Conservation (phyloP, 768 basidiomycete genomes). For the Suillus discolor region DNA sequence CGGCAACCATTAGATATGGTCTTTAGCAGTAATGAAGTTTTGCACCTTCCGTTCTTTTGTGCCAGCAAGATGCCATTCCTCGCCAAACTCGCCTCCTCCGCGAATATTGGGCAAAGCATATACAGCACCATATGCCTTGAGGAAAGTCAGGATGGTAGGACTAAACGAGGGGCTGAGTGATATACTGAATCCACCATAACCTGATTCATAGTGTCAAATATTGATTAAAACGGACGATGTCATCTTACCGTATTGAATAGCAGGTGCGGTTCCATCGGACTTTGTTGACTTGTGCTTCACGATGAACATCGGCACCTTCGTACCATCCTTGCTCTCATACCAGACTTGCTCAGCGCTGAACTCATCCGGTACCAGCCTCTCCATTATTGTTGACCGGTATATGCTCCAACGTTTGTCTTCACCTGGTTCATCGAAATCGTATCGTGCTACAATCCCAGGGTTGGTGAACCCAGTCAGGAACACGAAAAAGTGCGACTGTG, state of each 20-base stretch:
- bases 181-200: constrained; percentile 82
- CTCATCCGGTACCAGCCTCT: constrained; percentile 64
- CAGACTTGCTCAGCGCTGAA: constrained; percentile 78
- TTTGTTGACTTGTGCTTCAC: constrained; percentile 72
- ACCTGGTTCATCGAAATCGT: constrained; percentile 49
- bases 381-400: constrained; percentile 58
- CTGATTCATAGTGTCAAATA: constrained; percentile 31
- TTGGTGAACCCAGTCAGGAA: constrained; percentile 69
- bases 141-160: constrained; percentile 68
- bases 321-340: constrained; percentile 80
- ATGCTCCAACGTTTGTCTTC: constrained; percentile 59
- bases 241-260: constrained; percentile 69
- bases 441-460: constrained; percentile 65
- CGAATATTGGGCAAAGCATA: constrained; percentile 63
- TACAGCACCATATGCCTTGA: constrained; percentile 69
- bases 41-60: constrained; percentile 68
- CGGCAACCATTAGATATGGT: constrained; percentile 6
- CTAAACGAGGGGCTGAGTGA: constrained; percentile 76
- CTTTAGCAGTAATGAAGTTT: not conserved
- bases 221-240: not conserved
- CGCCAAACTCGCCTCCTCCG: constrained; percentile 79
- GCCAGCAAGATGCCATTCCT: constrained; percentile 82
- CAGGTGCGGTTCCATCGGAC: constrained; percentile 75
- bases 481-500: constrained; percentile 64
- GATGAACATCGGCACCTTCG: constrained; percentile 83